Conservation (phyloP, 2,329 filamentous ascomycete genomes). For the Colletotrichum lini region DNA sequence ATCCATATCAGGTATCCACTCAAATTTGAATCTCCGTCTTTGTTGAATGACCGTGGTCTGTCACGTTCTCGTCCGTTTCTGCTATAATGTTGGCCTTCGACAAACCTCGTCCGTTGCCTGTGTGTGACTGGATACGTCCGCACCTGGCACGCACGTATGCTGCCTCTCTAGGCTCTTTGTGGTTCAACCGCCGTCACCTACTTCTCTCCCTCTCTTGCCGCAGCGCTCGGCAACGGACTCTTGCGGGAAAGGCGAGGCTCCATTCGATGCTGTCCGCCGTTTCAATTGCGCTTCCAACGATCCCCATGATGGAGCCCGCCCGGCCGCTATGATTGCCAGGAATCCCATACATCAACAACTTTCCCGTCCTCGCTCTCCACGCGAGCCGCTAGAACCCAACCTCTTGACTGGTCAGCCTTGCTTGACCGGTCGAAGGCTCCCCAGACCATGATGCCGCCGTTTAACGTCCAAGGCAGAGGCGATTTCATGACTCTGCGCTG, state of each 20-base stretch:
- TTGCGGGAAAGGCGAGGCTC: background rate
- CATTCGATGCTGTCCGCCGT: constrained; percentile 28
- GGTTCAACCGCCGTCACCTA: background rate
- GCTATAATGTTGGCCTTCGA: background rate
- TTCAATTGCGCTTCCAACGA: constrained; percentile 29
- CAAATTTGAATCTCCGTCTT: constrained; percentile 17
- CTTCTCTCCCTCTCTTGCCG: background rate
- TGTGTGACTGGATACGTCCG: background rate
- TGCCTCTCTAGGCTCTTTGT: background rate
- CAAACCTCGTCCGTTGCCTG: background rate
- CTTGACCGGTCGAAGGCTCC: constrained; percentile 18
- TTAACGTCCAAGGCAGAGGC: constrained; percentile 36
- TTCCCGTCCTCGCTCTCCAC: constrained; percentile 21
- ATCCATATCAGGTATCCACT: background rate
- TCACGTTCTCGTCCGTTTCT: constrained; percentile 7
- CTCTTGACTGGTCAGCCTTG: constrained; percentile 14
- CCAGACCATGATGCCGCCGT: constrained; percentile 26
- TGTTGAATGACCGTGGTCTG: background rate
- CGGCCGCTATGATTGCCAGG: constrained; percentile 10
- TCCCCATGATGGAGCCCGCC: constrained; percentile 26
- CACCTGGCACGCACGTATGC: background rate
- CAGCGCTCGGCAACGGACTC: background rate
- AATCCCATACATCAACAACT: constrained; percentile 20
- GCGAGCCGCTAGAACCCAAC: constrained; percentile 25
- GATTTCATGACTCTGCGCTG: constrained; percentile 21